Conservation (phyloP, 139 green algal species). For the Chlamydomonas incerta region DNA sequence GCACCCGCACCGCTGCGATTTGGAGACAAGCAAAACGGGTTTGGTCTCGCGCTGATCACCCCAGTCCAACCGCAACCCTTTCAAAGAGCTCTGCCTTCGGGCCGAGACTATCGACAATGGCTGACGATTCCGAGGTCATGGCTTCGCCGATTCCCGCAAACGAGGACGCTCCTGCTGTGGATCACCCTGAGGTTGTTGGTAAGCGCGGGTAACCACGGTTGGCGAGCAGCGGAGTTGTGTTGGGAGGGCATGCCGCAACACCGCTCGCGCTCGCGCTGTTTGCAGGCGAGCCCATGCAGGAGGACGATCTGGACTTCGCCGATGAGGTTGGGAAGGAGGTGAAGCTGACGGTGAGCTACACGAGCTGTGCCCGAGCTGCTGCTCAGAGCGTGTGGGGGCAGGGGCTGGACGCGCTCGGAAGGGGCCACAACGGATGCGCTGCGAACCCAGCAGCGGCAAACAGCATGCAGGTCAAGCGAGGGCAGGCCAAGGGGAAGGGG, state of each 20-base stretch:
- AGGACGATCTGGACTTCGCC: conserved; percentile 3
- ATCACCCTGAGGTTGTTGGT: not conserved
- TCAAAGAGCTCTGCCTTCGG: no score
- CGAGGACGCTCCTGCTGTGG: not conserved
- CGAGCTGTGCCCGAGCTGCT: not conserved
- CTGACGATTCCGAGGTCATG: conserved; percentile 12
- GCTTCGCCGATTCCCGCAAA: not conserved
- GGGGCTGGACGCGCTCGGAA: no score
- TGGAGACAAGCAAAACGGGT: no score
- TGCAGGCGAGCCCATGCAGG: no score
- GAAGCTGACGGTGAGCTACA: conserved; percentile 11
- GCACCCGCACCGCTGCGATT: no score
- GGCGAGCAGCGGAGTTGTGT: no score
- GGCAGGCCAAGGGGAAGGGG: no score
- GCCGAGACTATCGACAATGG: not conserved
- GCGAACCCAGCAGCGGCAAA: not conserved
- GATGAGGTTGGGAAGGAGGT: conserved; percentile 37
- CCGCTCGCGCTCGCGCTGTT: no score
- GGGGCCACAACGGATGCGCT: not conserved
- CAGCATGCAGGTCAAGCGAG: not conserved
- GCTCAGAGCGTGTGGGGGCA: not conserved
- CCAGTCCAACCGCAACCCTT: no score
- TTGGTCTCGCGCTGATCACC: no score
- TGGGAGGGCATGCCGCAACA: no score
- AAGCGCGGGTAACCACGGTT: no score